Evolutionary conservation across 225 moss, liverwort and hornwort species (phyloP).

Genomic region (Polytrichum commune): DNA sequence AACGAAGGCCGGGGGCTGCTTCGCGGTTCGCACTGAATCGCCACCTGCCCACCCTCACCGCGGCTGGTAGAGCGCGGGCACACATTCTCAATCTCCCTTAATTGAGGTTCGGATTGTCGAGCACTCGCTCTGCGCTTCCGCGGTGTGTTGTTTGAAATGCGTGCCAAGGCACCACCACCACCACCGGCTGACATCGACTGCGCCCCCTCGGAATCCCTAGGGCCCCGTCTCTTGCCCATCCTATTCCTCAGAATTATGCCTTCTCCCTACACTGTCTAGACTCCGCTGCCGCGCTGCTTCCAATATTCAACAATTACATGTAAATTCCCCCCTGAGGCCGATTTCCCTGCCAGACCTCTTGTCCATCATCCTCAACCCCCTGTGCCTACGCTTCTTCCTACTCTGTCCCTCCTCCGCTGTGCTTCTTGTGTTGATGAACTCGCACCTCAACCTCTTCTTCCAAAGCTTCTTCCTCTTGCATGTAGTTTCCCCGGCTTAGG

Average conservation of each 20-base stretch:
- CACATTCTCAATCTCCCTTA: neutral
- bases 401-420: too few species aligned
- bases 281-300: too few species aligned
- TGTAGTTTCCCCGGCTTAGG: too few species aligned
- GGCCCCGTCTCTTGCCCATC: constrained; percentile 3
- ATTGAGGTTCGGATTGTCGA: neutral
- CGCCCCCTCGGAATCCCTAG: neutral
- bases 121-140: constrained; percentile 2
- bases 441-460: too few species aligned
- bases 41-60: neutral
- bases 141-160: constrained; percentile 5
- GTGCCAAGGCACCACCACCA: neutral
- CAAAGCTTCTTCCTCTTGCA: too few species aligned
- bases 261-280: too few species aligned
- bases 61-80: neutral
- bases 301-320: too few species aligned
- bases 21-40: neutral
- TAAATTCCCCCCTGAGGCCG: too few species aligned
- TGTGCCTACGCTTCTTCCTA: too few species aligned
- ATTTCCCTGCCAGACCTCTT: too few species aligned
- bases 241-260: neutral
- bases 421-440: too few species aligned
- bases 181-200: neutral
- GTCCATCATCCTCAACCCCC: too few species aligned
- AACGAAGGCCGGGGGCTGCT: neutral